Percentiles rank a stretch among this genome's conserved stretches.
phyloP scores from a whole-genome alignment of 1,284 basidiomycete genomes.

The Ceratobasidium papillatum region DNA sequence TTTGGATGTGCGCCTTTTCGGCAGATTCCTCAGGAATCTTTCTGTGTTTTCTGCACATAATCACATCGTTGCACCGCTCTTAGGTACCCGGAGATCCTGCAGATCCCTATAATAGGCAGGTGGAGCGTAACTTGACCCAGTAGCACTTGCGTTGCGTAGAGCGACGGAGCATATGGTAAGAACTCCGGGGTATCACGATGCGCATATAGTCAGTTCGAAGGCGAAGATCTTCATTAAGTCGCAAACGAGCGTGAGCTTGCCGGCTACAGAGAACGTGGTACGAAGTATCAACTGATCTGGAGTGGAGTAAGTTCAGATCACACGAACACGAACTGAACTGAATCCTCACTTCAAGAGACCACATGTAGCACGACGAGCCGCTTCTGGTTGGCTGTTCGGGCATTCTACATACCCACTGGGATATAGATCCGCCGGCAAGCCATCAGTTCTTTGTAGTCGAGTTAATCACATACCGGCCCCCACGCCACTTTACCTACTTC shows the following conservation, averaged over 20 bases:
- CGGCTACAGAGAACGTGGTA: background rate
- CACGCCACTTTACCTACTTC: background rate
- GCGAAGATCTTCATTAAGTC: background rate
- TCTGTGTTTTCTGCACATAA: background rate
- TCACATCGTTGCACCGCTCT: background rate
- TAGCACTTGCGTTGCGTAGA: background rate
- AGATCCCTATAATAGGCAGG: background rate
- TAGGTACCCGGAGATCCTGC: background rate
- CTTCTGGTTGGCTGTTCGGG: background rate
- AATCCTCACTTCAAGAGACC: background rate
- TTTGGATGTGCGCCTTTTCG: background rate
- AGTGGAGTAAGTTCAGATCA: background rate
- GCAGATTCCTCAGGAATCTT: background rate
- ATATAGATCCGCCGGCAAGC: too few species aligned
- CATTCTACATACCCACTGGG: background rate
- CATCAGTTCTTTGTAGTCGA: too few species aligned
- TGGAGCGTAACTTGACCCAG: background rate
- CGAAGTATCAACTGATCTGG: background rate
- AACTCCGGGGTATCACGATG: too few species aligned
- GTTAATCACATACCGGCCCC: background rate
- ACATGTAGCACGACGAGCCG: background rate
- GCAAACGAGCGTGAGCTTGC: too few species aligned
- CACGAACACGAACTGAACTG: background rate
- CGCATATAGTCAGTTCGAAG: too few species aligned
- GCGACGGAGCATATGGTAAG: background rate